Conservation (phyloP, 208 protist genomes). For the Trypanosoma lewisi region DNA sequence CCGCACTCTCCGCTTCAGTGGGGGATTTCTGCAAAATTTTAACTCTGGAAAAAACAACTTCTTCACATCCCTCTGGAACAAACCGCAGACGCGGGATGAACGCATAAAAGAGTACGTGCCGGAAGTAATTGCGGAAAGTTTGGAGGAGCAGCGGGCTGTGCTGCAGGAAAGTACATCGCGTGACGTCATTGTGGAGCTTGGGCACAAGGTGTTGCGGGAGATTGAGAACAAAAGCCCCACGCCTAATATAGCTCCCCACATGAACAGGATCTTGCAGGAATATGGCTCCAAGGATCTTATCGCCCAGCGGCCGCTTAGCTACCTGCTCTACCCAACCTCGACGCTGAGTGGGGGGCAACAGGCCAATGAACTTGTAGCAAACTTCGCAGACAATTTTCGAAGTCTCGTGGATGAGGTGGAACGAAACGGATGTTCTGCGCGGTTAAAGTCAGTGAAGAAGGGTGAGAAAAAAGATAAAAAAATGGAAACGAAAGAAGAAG, state of each 20-base stretch:
- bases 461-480: neutral
- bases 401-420: conserved; percentile 82
- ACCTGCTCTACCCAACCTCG: conserved; percentile 78
- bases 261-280: conserved; percentile 66
- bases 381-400: conserved; percentile 81
- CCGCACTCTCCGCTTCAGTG: conserved; percentile 14
- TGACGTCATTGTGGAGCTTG: conserved; percentile 80
- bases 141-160: conserved; percentile 76
- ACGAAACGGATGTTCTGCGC: conserved; percentile 59
- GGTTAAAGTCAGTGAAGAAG: conserved; percentile 1
- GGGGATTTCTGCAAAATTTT: conserved; percentile 46
- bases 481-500: no score
- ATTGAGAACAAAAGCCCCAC: conserved; percentile 88
- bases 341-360: conserved; percentile 45
- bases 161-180: conserved; percentile 75
- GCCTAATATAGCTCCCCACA: conserved; percentile 78
- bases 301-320: conserved; percentile 76
- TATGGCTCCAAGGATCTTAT: conserved; percentile 81
- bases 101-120: conserved; percentile 86
- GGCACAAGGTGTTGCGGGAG: conserved; percentile 70
- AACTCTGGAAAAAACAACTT: conserved; percentile 57
- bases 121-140: conserved; percentile 81
- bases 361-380: conserved; percentile 67
- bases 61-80: conserved; percentile 83
- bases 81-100: conserved; percentile 80